phyloP scores from a whole-genome alignment of 306 rosid species.

The Medicago arabica region DNA sequence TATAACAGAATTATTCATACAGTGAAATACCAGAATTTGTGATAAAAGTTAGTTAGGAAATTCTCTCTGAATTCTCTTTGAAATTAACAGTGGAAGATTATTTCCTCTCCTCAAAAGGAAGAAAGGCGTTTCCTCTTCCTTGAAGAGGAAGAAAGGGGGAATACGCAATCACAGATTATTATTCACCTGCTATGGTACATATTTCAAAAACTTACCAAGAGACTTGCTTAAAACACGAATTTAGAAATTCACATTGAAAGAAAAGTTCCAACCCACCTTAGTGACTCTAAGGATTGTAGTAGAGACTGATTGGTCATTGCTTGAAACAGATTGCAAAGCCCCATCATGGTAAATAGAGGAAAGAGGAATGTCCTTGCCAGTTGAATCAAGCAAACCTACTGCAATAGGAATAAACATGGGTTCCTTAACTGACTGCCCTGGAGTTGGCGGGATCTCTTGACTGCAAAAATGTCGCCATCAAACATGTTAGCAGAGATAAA shows the following conservation, averaged over 20 bases:
- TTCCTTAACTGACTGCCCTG: slow-evolving; percentile 92
- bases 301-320: slow-evolving; percentile 62
- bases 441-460: slow-evolving; percentile 86
- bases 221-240: slow-evolving; percentile 30
- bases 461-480: slow-evolving; percentile 57
- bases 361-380: slow-evolving; percentile 80
- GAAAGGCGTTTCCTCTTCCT: not conserved
- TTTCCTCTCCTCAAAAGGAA: too few species aligned
- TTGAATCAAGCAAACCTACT: slow-evolving; percentile 78
- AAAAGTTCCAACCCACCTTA: slow-evolving; percentile 61
- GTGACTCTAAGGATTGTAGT: slow-evolving; percentile 87
- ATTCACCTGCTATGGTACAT: not conserved
- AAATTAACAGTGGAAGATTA: too few species aligned
- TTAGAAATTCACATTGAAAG: slow-evolving; percentile 29
- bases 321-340: slow-evolving; percentile 61
- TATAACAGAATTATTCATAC: too few species aligned
- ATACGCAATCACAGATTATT: not conserved
- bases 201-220: slow-evolving; percentile 8
- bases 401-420: slow-evolving; percentile 91
- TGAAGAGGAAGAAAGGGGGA: not conserved
- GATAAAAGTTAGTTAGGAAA: too few species aligned
- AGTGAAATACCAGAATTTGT: too few species aligned
- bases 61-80: too few species aligned
- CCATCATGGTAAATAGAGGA: slow-evolving; percentile 75
- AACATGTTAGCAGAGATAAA: slow-evolving; percentile 45